Evolutionary conservation across 441 rosid genomes (phyloP).

Genomic region (Arabidopsis lyrata): DNA sequence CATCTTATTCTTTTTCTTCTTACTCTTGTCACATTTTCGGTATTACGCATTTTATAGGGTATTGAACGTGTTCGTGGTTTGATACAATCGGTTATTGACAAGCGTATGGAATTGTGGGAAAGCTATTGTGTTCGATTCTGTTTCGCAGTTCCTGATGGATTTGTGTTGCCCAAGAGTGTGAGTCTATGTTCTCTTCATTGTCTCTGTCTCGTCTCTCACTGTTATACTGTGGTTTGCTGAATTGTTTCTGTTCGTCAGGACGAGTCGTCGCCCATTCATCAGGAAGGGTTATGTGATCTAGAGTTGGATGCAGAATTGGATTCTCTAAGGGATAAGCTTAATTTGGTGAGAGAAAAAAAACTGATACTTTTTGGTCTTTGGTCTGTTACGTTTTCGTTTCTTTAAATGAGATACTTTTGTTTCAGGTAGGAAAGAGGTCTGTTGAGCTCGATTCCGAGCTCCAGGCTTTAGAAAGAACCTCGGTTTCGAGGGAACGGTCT

Average conservation of each 20-base stretch:
- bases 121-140: constrained; percentile 66
- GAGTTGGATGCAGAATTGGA: constrained; percentile 70
- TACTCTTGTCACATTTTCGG: constrained; percentile 21
- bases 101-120: constrained; percentile 75
- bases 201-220: background rate
- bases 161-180: constrained; percentile 64
- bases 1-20: background rate
- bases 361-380: constrained; percentile 7
- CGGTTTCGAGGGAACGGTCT: constrained; percentile 52
- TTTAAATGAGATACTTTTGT: constrained; percentile 8
- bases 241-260: constrained; percentile 44
- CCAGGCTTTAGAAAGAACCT: constrained; percentile 60
- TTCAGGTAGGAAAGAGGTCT: constrained; percentile 68
- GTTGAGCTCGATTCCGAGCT: constrained; percentile 65
- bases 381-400: background rate
- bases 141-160: constrained; percentile 76
- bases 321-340: constrained; percentile 68
- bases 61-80: constrained; percentile 53
- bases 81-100: constrained; percentile 63
- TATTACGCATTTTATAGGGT: constrained; percentile 50
- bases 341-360: constrained; percentile 52
- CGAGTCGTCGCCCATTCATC: constrained; percentile 37
- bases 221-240: constrained; percentile 16
- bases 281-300: constrained; percentile 51
- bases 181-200: constrained; percentile 29